Percentiles rank a stretch among this genome's conserved stretches.
Evolutionary conservation across 179 eudicot genomes (phyloP).

Genomic region (Gypsophila paniculata): DNA sequence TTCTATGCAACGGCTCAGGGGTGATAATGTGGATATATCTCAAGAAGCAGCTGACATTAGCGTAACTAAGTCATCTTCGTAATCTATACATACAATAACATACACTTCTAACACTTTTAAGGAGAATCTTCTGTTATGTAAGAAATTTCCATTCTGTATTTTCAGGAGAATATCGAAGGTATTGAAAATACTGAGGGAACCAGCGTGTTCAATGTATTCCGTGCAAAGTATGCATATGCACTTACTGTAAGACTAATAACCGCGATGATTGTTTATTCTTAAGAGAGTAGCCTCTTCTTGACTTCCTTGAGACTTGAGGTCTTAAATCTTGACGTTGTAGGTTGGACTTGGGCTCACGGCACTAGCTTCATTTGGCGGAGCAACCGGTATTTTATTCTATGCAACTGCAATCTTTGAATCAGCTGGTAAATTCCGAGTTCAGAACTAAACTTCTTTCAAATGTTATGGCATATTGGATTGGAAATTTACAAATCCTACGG

Average conservation of each 20-base stretch:
- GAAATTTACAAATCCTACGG: no score
- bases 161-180: constrained; percentile 24
- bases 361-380: constrained; percentile 30
- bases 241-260: constrained; percentile 24
- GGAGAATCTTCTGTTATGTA: not conserved
- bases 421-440: no score
- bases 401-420: constrained; percentile 41
- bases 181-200: constrained; percentile 16
- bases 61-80: no score
- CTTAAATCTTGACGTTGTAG: constrained; percentile 24
- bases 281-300: not conserved
- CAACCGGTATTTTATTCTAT: constrained; percentile 32
- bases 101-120: no score
- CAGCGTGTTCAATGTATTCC: constrained; percentile 27
- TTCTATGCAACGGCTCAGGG: constrained; percentile 34
- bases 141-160: no score
- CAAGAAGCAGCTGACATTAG: constrained; percentile 39
- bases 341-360: constrained; percentile 42
- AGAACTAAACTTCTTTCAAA: no score
- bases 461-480: no score
- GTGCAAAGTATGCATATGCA: constrained; percentile 29
- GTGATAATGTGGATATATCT: constrained; percentile 32
- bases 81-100: no score
- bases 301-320: not conserved
- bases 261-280: not conserved